These are phyloP conservation scores for Albizia julibrissin DNA, from an alignment of 306 rosid genomes.

Conservation along the genomic window DNA sequence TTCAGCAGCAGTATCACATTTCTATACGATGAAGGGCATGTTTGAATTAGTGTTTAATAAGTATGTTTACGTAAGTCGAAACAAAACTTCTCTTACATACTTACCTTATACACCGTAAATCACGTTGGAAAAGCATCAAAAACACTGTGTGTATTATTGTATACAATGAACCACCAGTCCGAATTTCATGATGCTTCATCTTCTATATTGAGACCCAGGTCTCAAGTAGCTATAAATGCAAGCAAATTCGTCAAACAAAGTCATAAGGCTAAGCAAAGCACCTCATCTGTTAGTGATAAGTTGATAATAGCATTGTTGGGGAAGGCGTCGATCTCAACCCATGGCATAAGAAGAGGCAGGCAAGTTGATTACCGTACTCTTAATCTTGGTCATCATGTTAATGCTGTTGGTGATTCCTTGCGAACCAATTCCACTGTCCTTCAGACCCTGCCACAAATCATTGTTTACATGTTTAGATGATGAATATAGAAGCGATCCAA, in stretches of 20 bases:
- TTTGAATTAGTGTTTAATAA: too few relatives aligned
- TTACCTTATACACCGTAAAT: too few relatives aligned
- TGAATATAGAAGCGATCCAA: not conserved
- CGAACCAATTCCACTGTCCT: constrained; percentile 91
- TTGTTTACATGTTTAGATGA: constrained; percentile 7
- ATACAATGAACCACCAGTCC: not conserved
- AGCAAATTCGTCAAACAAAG: constrained; percentile 1
- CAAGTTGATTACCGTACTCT: constrained; percentile 73
- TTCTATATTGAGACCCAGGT: not conserved
- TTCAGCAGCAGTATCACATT: not conserved
- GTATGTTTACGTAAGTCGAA: too few relatives aligned
- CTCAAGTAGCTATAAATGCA: constrained; percentile 3
- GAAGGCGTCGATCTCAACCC: constrained; percentile 61
- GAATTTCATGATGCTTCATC: constrained; percentile 17
- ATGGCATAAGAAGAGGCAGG: constrained; percentile 75
- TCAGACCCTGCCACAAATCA: constrained; percentile 70
- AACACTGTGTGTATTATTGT: not conserved
- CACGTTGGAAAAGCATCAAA: not conserved
- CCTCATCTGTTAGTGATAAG: not conserved
- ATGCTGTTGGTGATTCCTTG: constrained; percentile 90
- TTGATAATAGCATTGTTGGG: constrained; percentile 1
- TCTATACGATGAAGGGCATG: too few relatives aligned
- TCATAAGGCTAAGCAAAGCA: constrained; percentile 18
- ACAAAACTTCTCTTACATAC: too few relatives aligned
- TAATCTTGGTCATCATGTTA: constrained; percentile 82